Evolutionary conservation across 257 asterid species (phyloP), one percentile per base, ranked within the genome.

Genomic region (Solanum pennellii): DNA sequence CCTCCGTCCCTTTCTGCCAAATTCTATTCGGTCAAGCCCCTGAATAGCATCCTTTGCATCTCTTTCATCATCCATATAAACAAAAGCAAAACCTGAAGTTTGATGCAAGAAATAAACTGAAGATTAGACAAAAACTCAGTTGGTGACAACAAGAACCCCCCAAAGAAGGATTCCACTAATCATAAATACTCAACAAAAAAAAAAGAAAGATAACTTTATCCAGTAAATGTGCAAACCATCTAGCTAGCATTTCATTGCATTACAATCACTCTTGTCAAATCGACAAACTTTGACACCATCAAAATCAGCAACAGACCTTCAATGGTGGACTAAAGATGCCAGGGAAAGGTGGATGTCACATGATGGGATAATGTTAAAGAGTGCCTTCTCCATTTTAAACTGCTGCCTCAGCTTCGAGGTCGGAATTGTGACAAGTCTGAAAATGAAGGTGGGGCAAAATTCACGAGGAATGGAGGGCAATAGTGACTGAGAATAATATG

Each of bases 21-120:
- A 96, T 72, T 94, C 98, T 56, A 91, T 89, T 23, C 94, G 92
- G 89, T 96, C 98, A 79, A 96, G 97, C 52, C 91, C 93, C 60
- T 95, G 95, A 41, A 96, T 94, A 33, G 98, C 98, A 89, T 96
- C 96, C 80, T 94, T 96, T 4, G 96, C 98, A 90, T 94, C 98
- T 87, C 98, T 92, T 88, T 96, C 98, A 88, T 94, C 98, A 68
- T 92, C 97, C 98, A 96, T 94, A 90, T 94, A 94, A 71, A 96
- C 93, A 88, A 94, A 96, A 83, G 97, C 97, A 88, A 91, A 92
- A 49, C 85, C 85, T 80, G 68, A 80, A 80, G 44, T 27, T 45
- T 20, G 68, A 80, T 16, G 44, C 35, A 27, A 18, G n/a, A 47
- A 14, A 77, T 10, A 80, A 33, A 47, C 42, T 80, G 44, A 47